Percentiles rank a stretch among this genome's conserved stretches.
Conservation (phyloP, 1,284 basidiomycete genomes). For the Phenoliferia sp. region DNA sequence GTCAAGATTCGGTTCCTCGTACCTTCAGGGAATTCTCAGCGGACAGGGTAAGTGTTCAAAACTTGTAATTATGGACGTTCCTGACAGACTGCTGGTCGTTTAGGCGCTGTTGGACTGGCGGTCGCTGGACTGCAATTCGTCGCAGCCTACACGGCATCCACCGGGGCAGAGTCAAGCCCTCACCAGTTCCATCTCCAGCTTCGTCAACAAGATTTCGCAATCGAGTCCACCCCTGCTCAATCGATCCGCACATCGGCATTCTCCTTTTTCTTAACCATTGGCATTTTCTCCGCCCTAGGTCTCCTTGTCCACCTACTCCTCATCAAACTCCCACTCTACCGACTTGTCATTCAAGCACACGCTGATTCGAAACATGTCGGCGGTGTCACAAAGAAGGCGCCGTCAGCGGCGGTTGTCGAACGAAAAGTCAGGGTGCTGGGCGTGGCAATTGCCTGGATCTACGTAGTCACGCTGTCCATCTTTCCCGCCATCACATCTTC, state of each 20-base stretch:
- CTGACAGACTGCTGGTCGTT: background rate
- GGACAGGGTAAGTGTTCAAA: slow-evolving; percentile 35
- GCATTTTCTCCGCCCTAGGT: slow-evolving; percentile 27
- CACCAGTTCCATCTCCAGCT: background rate
- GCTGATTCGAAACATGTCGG: background rate
- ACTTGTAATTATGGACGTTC: slow-evolving; percentile 25
- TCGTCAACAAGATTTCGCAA: background rate
- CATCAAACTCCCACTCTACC: slow-evolving; percentile 25
- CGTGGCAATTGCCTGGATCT: slow-evolving; percentile 34
- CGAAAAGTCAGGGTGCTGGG: slow-evolving; percentile 37
- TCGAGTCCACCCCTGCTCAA: slow-evolving; percentile 1
- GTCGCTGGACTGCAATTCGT: slow-evolving; percentile 36
- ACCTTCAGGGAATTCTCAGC: slow-evolving; percentile 36
- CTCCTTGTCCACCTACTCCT: slow-evolving; percentile 23
- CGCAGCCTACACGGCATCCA: slow-evolving; percentile 23
- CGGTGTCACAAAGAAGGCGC: background rate
- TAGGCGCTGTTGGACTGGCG: slow-evolving; percentile 34
- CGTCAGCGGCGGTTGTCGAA: slow-evolving; percentile 27
- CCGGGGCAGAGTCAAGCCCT: background rate
- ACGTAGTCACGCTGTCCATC: slow-evolving; percentile 35
- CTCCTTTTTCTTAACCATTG: slow-evolving; percentile 35
- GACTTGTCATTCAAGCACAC: slow-evolving; percentile 24
- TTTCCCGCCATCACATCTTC: slow-evolving; percentile 38
- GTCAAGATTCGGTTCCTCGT: slow-evolving; percentile 34
- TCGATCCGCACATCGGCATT: slow-evolving; percentile 26